Base-by-base conservation (phyloP, 1,284 basidiomycete species). In the Apiotrichum domesticum region DNA sequence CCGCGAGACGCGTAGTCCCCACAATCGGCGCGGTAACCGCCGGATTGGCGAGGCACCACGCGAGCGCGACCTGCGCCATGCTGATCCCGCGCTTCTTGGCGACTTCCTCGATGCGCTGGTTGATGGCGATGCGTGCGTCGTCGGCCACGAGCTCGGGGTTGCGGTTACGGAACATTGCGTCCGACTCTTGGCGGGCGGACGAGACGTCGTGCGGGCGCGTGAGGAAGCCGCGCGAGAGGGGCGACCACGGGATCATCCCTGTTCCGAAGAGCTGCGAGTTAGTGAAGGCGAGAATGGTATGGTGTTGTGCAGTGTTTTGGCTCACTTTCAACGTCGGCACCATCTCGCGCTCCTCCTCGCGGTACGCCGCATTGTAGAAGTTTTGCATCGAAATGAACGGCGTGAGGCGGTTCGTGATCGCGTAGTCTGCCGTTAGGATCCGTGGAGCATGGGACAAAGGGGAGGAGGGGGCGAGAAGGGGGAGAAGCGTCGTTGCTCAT, bases 331-430 rank as follows among this genome's bases (percentile, higher is more conserved):
- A 67, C 21, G 69, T 73, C 0, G 84, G 84, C 66, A 84, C 80
- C 84, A 86, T 85, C 70, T 86, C 84, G 9, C 83, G 60, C 61
- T 74, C 72, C 57, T 74, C 72, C 62, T 87, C 84, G n/a, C 85
- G 78, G 61, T 86, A 86, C 14, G 82, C 57, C 3, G 69, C 71
- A 54, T 72, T 74, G 63, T 74, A 68, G 55, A 69, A 83, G 67
- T 85, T 85, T 68, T 88, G 86, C 85, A 87, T 86, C 10, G 81
- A 83, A 66, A 85, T 82, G 74, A 86, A 85, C 0, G 82, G 83
- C 0, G 84, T 85, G 35, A 85, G 76, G 15, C 80, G 79, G 70
- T 85, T 80, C 52, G 64, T 66, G 58, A 73, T 72, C 5, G 76
- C 76, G 61, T 77, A 77, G 59, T 73, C 70, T 74, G 54, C 13